Evolutionary conservation across 805 yeast species (phyloP), one percentile per base, ranked within the genome.

Genomic region (Schwanniomyces polymorphus): DNA sequence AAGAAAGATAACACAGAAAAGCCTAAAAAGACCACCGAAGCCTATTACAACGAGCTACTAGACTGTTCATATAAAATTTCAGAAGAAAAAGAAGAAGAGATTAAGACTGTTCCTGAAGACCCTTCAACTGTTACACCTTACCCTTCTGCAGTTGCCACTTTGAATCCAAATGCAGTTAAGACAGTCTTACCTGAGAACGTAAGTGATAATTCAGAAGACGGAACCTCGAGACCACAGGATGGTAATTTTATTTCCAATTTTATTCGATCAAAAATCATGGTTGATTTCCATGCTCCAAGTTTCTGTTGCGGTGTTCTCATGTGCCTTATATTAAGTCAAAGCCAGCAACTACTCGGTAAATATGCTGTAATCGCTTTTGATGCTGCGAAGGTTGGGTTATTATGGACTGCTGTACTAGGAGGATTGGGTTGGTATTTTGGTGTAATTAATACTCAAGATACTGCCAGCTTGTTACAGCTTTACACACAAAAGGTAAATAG

Each of bases 381-480:
- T 33, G 43, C 64, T 17, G 29, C 64, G 16, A 61, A 61, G 44
- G 41, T 62, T 34, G 65, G 58, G 4, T 27, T 59, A 3, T 23
- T 64, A 1, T 63, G 68, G 64, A 61, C 54, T 1, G 46, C 54
- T 1, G 33, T 64, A 4, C 28, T 61, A 1, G 69, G 62, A 12
- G 59, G 55, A 0, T 49, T 54, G 9, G 55, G 55, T 33, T 63
- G 70, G 67, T 68, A 67, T 51, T 41, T 57, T n/a, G 75, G 74
- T 2, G 34, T 65, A 16, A 43, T 59, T 45, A 55, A 54, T 35
- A 28, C 52, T 1, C 48, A 49, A 29, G 56, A 59, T 39, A 27
- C 50, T 3, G 51, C 45, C 12, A 16, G 38, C n/a, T 29, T 50
- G 23, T 14, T 39, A 4, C 41, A 28, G 8, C 37, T 26, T 37